Conservation (phyloP, 2,329 filamentous ascomycete genomes). For the Nectriaceae sp. region DNA sequence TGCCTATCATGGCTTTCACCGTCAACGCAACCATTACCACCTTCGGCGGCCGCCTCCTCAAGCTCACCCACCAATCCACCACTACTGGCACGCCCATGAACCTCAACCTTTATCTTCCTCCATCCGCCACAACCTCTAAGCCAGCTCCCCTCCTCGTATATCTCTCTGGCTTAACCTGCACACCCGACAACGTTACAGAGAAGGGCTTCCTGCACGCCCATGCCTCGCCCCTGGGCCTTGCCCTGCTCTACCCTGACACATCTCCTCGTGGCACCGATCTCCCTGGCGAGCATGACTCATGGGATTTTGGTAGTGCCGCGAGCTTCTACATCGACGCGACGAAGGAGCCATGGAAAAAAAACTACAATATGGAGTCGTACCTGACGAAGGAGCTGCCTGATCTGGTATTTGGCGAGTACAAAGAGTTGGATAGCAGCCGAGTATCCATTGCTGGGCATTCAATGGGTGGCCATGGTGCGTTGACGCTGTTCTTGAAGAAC, state of each 20-base stretch:
- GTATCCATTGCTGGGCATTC: conserved; percentile 91
- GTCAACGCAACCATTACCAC: conserved; percentile 86
- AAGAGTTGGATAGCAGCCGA: conserved; percentile 65
- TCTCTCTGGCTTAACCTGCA: conserved; percentile 92
- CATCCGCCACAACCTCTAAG: conserved; percentile 56
- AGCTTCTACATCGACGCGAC: conserved; percentile 95
- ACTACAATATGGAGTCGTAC: conserved; percentile 96
- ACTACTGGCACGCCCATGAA: conserved; percentile 86
- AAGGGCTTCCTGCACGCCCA: conserved; percentile 90
- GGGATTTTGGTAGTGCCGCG: conserved; percentile 89
- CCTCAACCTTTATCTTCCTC: conserved; percentile 89
- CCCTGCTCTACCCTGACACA: conserved; percentile 94
- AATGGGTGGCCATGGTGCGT: conserved; percentile 95
- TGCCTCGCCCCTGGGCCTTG: conserved; percentile 79
- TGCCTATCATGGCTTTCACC: conserved; percentile 72
- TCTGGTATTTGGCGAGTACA: conserved; percentile 71
- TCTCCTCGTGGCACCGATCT: conserved; percentile 83
- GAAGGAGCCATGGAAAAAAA: conserved; percentile 67
- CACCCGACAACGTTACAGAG: conserved; percentile 80
- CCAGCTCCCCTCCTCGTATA: conserved; percentile 85
- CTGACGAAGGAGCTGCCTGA: conserved; percentile 84
- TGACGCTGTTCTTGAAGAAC: conserved; percentile 90
- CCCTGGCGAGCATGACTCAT: conserved; percentile 81
- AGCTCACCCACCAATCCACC: conserved; percentile 82
- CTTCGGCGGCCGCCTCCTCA: conserved; percentile 93